Evolutionary conservation across 208 protist genomes (phyloP), one percentile per base, ranked within the genome.

Genomic region (Trypanosoma congolense): DNA sequence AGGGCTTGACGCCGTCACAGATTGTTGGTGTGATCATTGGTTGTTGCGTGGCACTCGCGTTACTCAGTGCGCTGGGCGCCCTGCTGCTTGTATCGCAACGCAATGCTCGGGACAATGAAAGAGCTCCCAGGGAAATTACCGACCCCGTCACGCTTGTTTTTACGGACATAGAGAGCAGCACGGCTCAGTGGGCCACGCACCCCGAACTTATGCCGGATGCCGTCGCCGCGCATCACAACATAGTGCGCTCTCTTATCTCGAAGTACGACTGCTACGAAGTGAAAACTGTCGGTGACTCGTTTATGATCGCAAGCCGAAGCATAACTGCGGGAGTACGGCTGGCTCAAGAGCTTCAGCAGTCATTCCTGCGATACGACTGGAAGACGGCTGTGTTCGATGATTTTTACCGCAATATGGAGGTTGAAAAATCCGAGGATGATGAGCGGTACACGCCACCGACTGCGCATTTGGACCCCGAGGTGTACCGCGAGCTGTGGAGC

Each of bases 281-380:
- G 50, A 90, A 90, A 66, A 90, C 77, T 53, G 73, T 87, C 35
- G 82, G 82, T 26, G 82, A 90, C 71, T 73, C 82, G 45, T 87
- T 90, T 69, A 90, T 90, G 78, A 81, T 87, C 21, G 73, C 80
- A n/a, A 83, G 73, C 73, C 69, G 67, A 47, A 58, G 57, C 54
- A 51, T 75, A 16, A 40, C 28, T 35, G 57, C 38, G 12, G 75
- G 61, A 12, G 67, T 83, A 18, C 25, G 52, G 18, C 75, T 81
- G 10, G 74, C 65, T 14, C 42, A 57, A 1, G 82, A 77, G 2
- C 43, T 87, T 4, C 79, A 90, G 62, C 56, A 26, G 22, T 60
- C 31, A 45, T 73, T 90, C 55, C 48, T 80, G 16, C 46, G 48
- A 22, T n/a, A 46, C 21, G 21, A 46, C 21, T 46, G 42, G 42